Base-by-base conservation (phyloP, 108 stramenopile species). In the Mediolabrus comicus region DNA sequence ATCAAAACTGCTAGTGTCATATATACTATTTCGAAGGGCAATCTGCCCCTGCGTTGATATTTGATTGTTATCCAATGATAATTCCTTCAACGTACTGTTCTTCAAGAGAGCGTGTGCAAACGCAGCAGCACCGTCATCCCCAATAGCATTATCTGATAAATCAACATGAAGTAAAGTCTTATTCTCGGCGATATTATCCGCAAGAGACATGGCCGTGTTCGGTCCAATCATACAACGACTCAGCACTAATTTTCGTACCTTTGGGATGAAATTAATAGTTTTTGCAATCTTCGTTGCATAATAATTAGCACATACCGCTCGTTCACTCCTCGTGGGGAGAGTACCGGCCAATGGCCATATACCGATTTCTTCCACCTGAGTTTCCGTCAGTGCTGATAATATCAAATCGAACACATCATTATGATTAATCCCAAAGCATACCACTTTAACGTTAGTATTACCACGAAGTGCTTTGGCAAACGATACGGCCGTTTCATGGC, bases 61-160 rank as follows among this genome's bases (percentile, higher is more conserved):
- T 46, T 19, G 4, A 46, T 46, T 46, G 0, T 46, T 22, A 7
- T 46, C 43, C 19, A 46, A 46, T 8, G 22, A 6, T 6, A 46
- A 22, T 19, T 46, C 43, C 19, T 62, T 62, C 26, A 75, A 16
- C 13, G 57, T 56, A 7, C 34, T 69, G 19, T 75, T 75, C 34
- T 41, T 17, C 10, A n/a, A 33, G 7, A 75, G 41, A 7, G 66
- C 75, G 8, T 62, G 17, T 6, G 68, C 75, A 52, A 75, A 53
- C 17, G 28, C 35, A 9, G 62, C 69, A 2, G 59, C 67, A 6
- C 73, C 73, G 28, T 74, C 66, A 36, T 74, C 66, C 7, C 41
- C 65, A 16, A 74, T 19, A n/a, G 27, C 16, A 36, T 74, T 74
- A 25, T 14, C 17, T 19, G 43, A 46, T 1, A 46, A 19, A 46